phyloP scores from a whole-genome alignment of 2,329 filamentous ascomycete genomes.

The Aspergillus tubingensis region DNA sequence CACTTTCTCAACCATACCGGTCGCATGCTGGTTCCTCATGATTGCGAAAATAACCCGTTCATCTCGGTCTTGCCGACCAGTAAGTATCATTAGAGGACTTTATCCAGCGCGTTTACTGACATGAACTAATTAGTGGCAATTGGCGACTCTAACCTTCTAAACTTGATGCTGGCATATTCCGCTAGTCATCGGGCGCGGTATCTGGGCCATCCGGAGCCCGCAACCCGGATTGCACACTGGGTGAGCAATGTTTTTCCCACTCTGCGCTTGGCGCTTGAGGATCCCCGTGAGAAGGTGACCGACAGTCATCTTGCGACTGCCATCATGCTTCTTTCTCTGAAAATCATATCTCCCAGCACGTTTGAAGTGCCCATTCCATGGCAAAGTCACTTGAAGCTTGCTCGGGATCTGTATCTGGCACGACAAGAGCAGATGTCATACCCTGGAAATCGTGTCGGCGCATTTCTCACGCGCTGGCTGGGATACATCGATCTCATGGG shows the following conservation, averaged over 20 bases:
- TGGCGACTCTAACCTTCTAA: slow-evolving; percentile 62
- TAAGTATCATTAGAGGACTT: slow-evolving; percentile 39
- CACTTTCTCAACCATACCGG: slow-evolving; percentile 80
- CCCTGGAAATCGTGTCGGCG: slow-evolving; percentile 60
- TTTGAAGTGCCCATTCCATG: slow-evolving; percentile 80
- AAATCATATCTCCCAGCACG: slow-evolving; percentile 78
- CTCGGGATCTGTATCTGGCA: slow-evolving; percentile 71
- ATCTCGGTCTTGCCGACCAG: slow-evolving; percentile 63
- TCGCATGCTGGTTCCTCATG: slow-evolving; percentile 63
- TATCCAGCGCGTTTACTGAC: slow-evolving; percentile 15
- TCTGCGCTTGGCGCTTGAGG: slow-evolving; percentile 66
- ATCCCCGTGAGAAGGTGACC: slow-evolving; percentile 64
- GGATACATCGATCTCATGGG: slow-evolving; percentile 81
- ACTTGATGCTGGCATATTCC: slow-evolving; percentile 76
- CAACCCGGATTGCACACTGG: slow-evolving; percentile 76
- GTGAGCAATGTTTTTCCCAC: slow-evolving; percentile 70
- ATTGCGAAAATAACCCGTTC: slow-evolving; percentile 63
- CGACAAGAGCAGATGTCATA: slow-evolving; percentile 61
- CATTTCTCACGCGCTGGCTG: slow-evolving; percentile 80
- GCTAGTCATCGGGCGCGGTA: slow-evolving; percentile 80
- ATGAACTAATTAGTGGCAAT: slow-evolving; percentile 51
- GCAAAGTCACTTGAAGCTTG: slow-evolving; percentile 76
- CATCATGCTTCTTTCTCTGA: slow-evolving; percentile 80
- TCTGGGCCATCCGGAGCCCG: slow-evolving; percentile 71
- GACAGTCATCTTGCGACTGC: slow-evolving; percentile 76